Percentiles rank a stretch among this genome's conserved stretches.
Conservation (phyloP, 148 eudicot genomes). For the Vaccinium macrocarpon region DNA sequence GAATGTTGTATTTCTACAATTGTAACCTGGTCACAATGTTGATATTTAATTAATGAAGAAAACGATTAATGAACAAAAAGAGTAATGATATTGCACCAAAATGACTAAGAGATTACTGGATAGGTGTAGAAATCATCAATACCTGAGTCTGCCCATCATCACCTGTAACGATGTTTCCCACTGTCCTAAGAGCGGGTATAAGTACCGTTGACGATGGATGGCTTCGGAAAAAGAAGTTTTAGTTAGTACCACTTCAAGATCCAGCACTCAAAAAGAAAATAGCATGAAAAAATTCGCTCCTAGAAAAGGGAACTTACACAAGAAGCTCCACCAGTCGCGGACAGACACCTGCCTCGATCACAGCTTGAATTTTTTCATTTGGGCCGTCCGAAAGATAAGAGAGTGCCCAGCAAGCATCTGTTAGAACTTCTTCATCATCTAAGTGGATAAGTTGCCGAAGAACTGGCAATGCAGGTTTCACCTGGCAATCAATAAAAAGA, state of each 20-base stretch:
- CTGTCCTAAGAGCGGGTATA: conserved; percentile 50
- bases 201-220: conserved; percentile 49
- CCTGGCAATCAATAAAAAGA: conserved; percentile 37
- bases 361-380: conserved; percentile 94
- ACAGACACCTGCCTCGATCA: conserved; percentile 87
- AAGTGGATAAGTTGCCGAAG: conserved; percentile 69
- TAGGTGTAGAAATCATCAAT: not conserved
- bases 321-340: conserved; percentile 83
- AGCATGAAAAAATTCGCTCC: not conserved
- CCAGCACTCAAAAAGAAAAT: not conserved
- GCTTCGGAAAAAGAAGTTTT: conserved; percentile 18
- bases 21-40: not conserved
- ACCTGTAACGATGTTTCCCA: conserved; percentile 51
- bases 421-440: conserved; percentile 86
- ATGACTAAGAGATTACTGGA: not conserved
- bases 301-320: conserved; percentile 39
- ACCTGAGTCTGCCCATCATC: conserved; percentile 54
- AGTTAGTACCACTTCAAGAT: conserved; percentile 16
- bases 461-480: conserved; percentile 78
- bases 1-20: not conserved
- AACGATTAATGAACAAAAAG: not conserved
- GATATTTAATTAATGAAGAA: not conserved
- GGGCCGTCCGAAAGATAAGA: conserved; percentile 95
- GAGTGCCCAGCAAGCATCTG: conserved; percentile 97
- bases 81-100: not conserved